Evolutionary conservation across 768 basidiomycete genomes (phyloP), one percentile per base, ranked within the genome.

Genomic region (Leucogyrophana mollusca): DNA sequence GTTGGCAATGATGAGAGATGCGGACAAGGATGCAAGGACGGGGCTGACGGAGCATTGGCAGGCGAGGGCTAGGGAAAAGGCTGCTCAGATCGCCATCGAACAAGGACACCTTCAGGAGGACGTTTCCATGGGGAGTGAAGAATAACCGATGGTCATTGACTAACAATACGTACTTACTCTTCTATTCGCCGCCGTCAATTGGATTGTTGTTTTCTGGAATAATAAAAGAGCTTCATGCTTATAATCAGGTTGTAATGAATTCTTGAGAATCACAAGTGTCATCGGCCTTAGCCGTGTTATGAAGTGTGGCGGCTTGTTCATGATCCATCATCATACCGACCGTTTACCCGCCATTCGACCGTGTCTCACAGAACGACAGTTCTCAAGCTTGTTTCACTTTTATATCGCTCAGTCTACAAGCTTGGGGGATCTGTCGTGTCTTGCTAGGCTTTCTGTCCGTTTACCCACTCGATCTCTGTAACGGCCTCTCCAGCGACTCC

Each of bases 1-100:
- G 10, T 48, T 68, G 41, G 56, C 53, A 43, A 88, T 87, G 85
- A 54, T 90, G 30, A 71, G 73, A 49, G 85, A 85, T 43, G 84
- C 83, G 18, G 80, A 82, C 46, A 61, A 52, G 40, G 72, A 72
- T 36, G 82, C 81, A 3, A 54, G 69, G 18, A 50, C 47, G 14
- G 72, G 72, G 40, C 47, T 85, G 45, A 67, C 71, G 47, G 58
- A 59, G 9, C 71, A 74, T 57, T 73, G 60, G 66, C 57, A 41
- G 34, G 58, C 49, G 52, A 60, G 64, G 27, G 59, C 45, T 32
- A 57, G 52, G 45, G 61, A 60, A 46, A 69, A 65, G 52, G 27
- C 27, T 30, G 27, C 27, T 30, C 7, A 30, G 13, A 6, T 7
- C 7, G 27, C 27, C 27, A 30, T 30, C 27, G 27, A 30, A 30